Evolutionary conservation across 352 stramenopile species (phyloP).

Genomic region (Globisporangium polare): DNA sequence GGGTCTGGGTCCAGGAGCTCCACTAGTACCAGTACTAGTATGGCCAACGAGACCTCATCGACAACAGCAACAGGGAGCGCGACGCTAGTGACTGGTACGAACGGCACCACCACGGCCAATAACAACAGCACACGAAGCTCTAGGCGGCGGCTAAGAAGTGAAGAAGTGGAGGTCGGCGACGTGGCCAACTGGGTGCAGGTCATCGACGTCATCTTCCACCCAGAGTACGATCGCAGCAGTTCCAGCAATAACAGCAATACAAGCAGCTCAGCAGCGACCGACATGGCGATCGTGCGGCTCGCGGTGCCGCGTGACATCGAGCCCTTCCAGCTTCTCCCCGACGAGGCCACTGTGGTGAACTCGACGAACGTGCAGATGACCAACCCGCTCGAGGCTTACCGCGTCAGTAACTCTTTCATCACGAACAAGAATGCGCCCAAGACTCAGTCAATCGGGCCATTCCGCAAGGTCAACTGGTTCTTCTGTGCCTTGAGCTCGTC

Average conservation of each 20-base stretch:
- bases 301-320: constrained; percentile 6
- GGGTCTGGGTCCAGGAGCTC: too few relatives aligned
- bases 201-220: constrained; percentile 16
- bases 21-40: not conserved
- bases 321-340: constrained; percentile 22
- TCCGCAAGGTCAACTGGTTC: constrained; percentile 19
- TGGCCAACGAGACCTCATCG: not conserved
- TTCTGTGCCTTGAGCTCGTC: constrained; percentile 12
- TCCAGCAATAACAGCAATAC: not conserved
- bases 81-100: not conserved
- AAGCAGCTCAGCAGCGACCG: constrained; percentile 2
- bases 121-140: not conserved
- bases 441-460: constrained; percentile 3
- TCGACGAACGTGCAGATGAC: constrained; percentile 11
- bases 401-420: constrained; percentile 17
- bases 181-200: constrained; percentile 21
- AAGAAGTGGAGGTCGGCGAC: constrained; percentile 20
- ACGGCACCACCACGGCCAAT: not conserved
- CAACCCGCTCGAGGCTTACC: constrained; percentile 13
- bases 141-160: not conserved
- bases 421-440: constrained; percentile 10
- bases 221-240: constrained; percentile 20
- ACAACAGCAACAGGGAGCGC: not conserved
- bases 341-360: constrained; percentile 8
- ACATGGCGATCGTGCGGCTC: constrained; percentile 26